Base-by-base conservation (phyloP, 2,329 filamentous ascomycete species). In the Pseudomassariella vexata region DNA sequence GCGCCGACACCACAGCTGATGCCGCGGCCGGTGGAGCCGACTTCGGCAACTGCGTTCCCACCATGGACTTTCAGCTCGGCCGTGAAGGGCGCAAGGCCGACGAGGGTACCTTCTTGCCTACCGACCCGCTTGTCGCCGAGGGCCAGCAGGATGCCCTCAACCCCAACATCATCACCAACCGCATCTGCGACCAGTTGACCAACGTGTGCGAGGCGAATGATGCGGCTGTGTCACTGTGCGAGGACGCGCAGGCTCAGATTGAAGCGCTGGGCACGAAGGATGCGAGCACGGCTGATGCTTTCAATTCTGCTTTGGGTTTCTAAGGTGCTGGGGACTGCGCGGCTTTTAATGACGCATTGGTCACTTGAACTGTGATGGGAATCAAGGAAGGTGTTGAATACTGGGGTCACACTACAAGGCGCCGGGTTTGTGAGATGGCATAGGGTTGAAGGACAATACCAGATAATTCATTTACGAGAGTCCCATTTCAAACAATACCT, bases 101-200 rank as follows among this genome's bases (percentile, higher is more conserved):
- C 30, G 73, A 76, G 50, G 70, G 66, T 46, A 76, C 73, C 26
- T 80, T 79, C 65, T 63, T 75, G 42, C 69, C 76, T 25, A 64
- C 60, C 12, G 75, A 79, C 48, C 53, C 67, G 6, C 47, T 70
- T 6, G 66, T 76, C 21, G 67, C 67, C 42, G 52, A 71, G 48
- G 73, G 72, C 26, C 73, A 77, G 53, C 53, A 28, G 39, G 73
- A 78, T 38, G 72, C 73, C 21, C 56, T 77, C 9, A 78, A 78
- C 65, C 74, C 73, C 22, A 73, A 71, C 57, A 79, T 79, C 59
- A 79, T 79, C 60, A 77, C 70, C 47, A 77, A 75, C 57, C 64
- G 70, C 12, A 68, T 79, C 44, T 76, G 71, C 57, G 70, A 79
- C 56, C 71, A 76, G 52, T 60, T 79, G 35, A 69, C 60, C 39